Evolutionary conservation across 2,329 filamentous ascomycete species (phyloP), one percentile per base, ranked within the genome.

Genomic region (Emericellopsis cladophorae): DNA sequence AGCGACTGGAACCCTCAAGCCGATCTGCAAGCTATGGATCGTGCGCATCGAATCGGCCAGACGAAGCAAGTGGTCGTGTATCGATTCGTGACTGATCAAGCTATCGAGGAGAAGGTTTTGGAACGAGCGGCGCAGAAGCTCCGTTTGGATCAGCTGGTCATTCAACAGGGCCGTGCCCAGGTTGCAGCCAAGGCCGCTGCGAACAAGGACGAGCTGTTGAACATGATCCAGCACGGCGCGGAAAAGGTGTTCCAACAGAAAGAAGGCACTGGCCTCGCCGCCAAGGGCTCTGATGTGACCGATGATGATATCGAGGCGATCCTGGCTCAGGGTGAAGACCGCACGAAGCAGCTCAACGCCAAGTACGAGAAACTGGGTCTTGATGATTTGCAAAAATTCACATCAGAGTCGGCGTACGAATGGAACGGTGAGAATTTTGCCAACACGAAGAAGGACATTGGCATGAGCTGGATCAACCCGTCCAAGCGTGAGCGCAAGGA

Each of bases 1-100:
- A 95, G 89, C 53, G 92, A 98, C 58, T 98, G 92, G 92, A 96
- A 95, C 54, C 92, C 92, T 9, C 92, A 98, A 62, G 92, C 92
- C 15, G 92, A 98, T 77, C 66, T 98, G 44, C 92, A 98, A 61
- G 92, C 92, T 42, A 98, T 98, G 92, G 92, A 98, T 55, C 85
- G 92, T 57, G 92, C 92, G 40, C 92, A 98, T 66, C 87, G 92
- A 65, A 98, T 98, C 51, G 92, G 92, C 32, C 92, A 98, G 65
- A 98, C 87, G 5, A 98, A 98, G 65, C 92, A 98, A 58, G 92
- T 98, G 10, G 76, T 89, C 35, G 92, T 98, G 4, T 98, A 95
- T 66, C 79, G 92, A 45, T 95, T 98, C 52, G 85, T 98, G 21
- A 98, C 93, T 0, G 92, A 98, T 57, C 93, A 95, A 54, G 92